A percentile compares a stretch with the other conserved stretches of the same genome.
These are phyloP conservation scores for Penicillium sp. DNA, from an alignment of 2,329 filamentous ascomycete species.

Conservation along the genomic window DNA sequence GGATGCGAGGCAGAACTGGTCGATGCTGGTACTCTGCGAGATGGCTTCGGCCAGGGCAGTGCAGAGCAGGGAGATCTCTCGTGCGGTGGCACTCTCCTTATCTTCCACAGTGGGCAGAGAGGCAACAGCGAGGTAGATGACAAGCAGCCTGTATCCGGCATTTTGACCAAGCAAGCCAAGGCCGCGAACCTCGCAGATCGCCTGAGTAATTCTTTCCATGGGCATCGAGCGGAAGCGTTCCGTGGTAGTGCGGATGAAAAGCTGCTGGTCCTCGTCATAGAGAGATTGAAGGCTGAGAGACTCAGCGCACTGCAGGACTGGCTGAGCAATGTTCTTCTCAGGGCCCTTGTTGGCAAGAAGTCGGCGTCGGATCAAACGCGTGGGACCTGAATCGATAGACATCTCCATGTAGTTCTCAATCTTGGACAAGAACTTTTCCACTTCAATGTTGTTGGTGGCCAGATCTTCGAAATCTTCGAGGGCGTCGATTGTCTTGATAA, in stretches of 20 bases:
- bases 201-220: constrained; percentile 29
- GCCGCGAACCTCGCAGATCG: constrained; percentile 33
- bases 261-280: constrained; percentile 40
- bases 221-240: constrained; percentile 38
- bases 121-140: constrained; percentile 38
- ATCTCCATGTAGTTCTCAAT: constrained; percentile 38
- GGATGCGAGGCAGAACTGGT: constrained; percentile 42
- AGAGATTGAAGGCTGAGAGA: constrained; percentile 38
- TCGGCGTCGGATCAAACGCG: constrained; percentile 35
- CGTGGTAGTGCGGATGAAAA: constrained; percentile 38
- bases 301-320: constrained; percentile 36
- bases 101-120: constrained; percentile 38
- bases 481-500: constrained; percentile 40
- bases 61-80: constrained; percentile 39
- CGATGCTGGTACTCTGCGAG: constrained; percentile 32
- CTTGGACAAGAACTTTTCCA: constrained; percentile 37
- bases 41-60: constrained; percentile 36
- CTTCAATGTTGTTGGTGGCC: constrained; percentile 33
- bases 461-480: constrained; percentile 44
- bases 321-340: constrained; percentile 28
- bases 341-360: constrained; percentile 34
- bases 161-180: constrained; percentile 33
- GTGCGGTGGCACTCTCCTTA: constrained; percentile 38
- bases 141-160: constrained; percentile 35
- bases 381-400: constrained; percentile 32